Percentiles rank a stretch among this genome's conserved stretches.
These are phyloP conservation scores for Chenopodium album DNA, from an alignment of 148 eudicot species.

Conservation along the genomic window DNA sequence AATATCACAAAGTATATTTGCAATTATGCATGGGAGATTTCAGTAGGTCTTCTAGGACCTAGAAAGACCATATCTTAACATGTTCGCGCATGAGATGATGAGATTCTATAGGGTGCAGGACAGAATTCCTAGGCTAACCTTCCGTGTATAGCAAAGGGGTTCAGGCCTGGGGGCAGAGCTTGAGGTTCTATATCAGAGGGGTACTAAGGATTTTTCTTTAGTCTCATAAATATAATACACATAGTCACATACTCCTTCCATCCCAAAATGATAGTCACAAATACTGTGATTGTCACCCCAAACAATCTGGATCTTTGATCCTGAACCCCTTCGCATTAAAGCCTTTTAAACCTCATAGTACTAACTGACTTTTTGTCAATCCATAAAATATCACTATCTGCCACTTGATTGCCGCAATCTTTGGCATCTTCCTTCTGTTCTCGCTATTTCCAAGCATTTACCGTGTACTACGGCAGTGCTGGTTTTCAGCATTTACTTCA, in stretches of 20 bases:
- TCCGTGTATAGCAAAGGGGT: neutral
- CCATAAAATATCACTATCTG: neutral
- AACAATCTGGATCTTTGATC: neutral
- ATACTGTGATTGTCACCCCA: too few relatives aligned
- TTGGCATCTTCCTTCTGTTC: neutral
- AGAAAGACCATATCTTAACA: too few relatives aligned
- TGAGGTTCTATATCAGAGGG: neutral
- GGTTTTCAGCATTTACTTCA: neutral
- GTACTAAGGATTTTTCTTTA: neutral
- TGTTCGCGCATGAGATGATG: too few relatives aligned
- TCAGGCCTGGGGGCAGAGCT: neutral
- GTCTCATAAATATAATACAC: neutral
- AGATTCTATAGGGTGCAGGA: too few relatives aligned
- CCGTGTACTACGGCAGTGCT: neutral
- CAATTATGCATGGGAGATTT: too few relatives aligned
- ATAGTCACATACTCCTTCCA: neutral
- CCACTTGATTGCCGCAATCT: neutral
- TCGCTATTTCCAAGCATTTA: neutral
- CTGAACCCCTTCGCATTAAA: neutral
- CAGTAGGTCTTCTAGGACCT: too few relatives aligned
- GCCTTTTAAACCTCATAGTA: neutral
- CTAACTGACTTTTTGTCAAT: neutral
- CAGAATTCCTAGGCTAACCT: neutral
- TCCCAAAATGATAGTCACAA: too few relatives aligned
- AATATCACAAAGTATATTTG: too few relatives aligned